phyloP scores from a whole-genome alignment of 1,284 basidiomycete genomes.

The Tausonia pullulans region DNA sequence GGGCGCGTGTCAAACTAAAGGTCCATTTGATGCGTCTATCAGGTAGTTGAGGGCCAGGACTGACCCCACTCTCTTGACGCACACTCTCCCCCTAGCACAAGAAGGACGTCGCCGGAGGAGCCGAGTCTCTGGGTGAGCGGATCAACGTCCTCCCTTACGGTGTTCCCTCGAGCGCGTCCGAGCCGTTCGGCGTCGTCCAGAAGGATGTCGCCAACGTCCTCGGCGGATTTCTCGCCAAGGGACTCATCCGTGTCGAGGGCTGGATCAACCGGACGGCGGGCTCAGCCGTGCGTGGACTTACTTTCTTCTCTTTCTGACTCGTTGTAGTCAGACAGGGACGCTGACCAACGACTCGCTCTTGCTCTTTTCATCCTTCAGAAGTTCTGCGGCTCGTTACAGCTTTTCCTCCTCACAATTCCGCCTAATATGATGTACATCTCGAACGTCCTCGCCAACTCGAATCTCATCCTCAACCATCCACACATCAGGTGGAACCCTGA shows the following conservation, averaged over 20 bases:
- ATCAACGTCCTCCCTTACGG: slow-evolving; percentile 53
- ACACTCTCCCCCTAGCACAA: slow-evolving; percentile 29
- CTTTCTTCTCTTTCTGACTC: not conserved
- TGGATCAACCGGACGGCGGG: slow-evolving; percentile 34
- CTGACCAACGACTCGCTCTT: not conserved
- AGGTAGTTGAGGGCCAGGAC: slow-evolving; percentile 14
- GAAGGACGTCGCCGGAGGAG: slow-evolving; percentile 29
- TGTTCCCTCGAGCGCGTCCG: slow-evolving; percentile 28
- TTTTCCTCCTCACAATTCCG: slow-evolving; percentile 84
- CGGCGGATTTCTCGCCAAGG: slow-evolving; percentile 67
- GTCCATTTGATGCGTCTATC: slow-evolving; percentile 24
- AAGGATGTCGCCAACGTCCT: slow-evolving; percentile 63
- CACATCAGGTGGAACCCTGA: slow-evolving; percentile 41
- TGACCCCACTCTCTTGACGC: slow-evolving; percentile 3
- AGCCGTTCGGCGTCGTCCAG: slow-evolving; percentile 75
- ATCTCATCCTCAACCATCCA: slow-evolving; percentile 72
- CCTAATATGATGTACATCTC: slow-evolving; percentile 76
- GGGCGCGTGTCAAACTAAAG: slow-evolving; percentile 61
- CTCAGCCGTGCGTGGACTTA: slow-evolving; percentile 28
- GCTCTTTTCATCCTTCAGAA: slow-evolving; percentile 17
- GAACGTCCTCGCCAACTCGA: slow-evolving; percentile 54
- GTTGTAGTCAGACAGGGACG: too few species aligned
- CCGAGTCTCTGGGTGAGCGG: slow-evolving; percentile 38
- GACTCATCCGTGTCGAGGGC: slow-evolving; percentile 72
- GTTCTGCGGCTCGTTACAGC: slow-evolving; percentile 49